These are phyloP conservation scores for Fusarium tanahbumbuense DNA, from an alignment of 2,329 filamentous ascomycete genomes.

Conservation along the genomic window DNA sequence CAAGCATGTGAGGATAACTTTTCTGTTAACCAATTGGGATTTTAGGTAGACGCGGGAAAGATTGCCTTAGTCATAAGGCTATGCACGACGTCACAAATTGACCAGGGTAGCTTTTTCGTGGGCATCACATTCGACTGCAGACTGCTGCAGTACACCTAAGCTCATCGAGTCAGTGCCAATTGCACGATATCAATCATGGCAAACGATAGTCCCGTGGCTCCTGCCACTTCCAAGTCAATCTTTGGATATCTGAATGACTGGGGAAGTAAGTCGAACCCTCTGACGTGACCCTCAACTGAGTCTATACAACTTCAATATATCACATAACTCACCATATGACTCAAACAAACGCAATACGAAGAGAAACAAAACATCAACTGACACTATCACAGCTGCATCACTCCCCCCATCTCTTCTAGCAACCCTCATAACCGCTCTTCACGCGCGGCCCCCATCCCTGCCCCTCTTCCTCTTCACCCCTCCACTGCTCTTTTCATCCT, in stretches of 20 bases:
- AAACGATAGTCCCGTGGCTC: conserved; percentile 25
- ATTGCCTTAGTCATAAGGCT: conserved; percentile 33
- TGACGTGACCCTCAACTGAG: not conserved
- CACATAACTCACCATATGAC: conserved; percentile 3
- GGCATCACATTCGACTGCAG: conserved; percentile 27
- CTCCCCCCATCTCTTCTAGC: conserved; percentile 67
- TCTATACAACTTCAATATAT: conserved; percentile 9
- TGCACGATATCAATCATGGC: conserved; percentile 46
- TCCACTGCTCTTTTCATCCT: conserved; percentile 66
- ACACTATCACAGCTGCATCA: conserved; percentile 58
- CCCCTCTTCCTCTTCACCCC: conserved; percentile 65
- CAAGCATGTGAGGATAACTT: not conserved
- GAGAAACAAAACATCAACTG: conserved; percentile 3
- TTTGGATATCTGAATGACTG: conserved; percentile 56
- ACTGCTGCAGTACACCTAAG: conserved; percentile 10
- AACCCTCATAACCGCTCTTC: conserved; percentile 67
- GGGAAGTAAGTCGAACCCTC: conserved; percentile 59
- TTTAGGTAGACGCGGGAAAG: conserved; percentile 5
- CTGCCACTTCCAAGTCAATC: conserved; percentile 47
- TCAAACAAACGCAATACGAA: not conserved
- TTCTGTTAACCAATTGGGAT: not conserved
- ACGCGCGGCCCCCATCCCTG: conserved; percentile 64
- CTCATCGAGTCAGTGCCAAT: conserved; percentile 25
- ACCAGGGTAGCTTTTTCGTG: conserved; percentile 31
- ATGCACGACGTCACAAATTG: conserved; percentile 35